Conservation (phyloP, 192 early-diverging fungal species). For the Linnemannia hyalina region DNA sequence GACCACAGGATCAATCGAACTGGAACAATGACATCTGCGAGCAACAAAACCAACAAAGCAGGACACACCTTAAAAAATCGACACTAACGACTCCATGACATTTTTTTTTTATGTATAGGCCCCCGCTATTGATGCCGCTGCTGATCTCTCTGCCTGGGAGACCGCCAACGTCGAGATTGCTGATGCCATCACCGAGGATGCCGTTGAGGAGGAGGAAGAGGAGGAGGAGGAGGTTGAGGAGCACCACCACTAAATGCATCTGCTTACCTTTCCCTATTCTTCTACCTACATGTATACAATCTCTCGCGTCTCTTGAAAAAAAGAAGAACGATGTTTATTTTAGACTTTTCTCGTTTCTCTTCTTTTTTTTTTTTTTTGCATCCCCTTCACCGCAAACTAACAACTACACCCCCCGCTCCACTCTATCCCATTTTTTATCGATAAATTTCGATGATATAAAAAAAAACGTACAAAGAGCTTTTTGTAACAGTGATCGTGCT, state of each 20-base stretch:
- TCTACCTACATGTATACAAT: slow-evolving; percentile 1
- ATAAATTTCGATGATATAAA: background rate
- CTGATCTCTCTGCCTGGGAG: slow-evolving; percentile 56
- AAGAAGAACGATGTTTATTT: background rate
- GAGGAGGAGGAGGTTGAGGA: slow-evolving; percentile 50
- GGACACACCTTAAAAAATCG: background rate
- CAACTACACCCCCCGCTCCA: slow-evolving; percentile 14
- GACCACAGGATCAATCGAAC: background rate
- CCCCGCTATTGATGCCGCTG: slow-evolving; percentile 40
- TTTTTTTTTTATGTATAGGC: slow-evolving; percentile 12
- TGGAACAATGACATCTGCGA: background rate
- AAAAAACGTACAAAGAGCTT: background rate
- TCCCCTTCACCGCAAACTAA: background rate
- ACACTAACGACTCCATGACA: background rate
- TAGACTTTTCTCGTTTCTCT: background rate
- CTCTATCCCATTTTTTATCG: slow-evolving; percentile 8
- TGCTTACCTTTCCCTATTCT: background rate
- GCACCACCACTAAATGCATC: slow-evolving; percentile 42
- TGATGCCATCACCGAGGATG: slow-evolving; percentile 46
- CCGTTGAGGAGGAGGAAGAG: slow-evolving; percentile 40
- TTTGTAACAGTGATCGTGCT: too few species aligned
- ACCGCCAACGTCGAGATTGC: slow-evolving; percentile 52
- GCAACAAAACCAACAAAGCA: background rate
- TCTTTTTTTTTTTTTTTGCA: background rate
- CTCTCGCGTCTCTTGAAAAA: background rate